These are phyloP conservation scores for Zymoseptoria passerinii DNA, from an alignment of 2,329 filamentous ascomycete species.

Conservation along the genomic window DNA sequence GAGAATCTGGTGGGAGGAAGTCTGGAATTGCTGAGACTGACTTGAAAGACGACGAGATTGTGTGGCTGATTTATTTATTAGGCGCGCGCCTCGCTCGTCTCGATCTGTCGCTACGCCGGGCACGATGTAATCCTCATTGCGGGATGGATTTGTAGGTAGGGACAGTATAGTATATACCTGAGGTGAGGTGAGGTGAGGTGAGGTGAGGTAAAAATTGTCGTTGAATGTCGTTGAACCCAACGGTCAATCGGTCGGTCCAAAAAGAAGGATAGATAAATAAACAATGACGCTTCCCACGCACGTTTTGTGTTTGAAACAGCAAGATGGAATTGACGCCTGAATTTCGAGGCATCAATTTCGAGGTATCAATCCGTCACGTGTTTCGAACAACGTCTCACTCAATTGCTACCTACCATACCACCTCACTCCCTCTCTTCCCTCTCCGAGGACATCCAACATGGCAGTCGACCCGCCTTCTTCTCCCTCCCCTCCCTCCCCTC, in stretches of 20 bases:
- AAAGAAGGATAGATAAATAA: not conserved
- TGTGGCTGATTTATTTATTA: too few species aligned
- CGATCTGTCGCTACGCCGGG: not conserved
- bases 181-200: too few species aligned
- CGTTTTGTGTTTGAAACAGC: too few species aligned
- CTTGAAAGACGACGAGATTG: not conserved
- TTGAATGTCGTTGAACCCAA: too few species aligned
- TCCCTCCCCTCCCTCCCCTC: not conserved
- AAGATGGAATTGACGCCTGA: not conserved
- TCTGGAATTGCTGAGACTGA: too few species aligned
- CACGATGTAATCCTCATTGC: not conserved
- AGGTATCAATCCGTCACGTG: not conserved
- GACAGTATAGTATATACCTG: too few species aligned
- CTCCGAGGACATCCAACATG: not conserved
- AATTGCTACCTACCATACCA: too few species aligned
- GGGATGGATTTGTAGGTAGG: not conserved
- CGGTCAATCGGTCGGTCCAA: too few species aligned
- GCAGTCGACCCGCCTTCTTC: not conserved
- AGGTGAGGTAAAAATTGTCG: too few species aligned
- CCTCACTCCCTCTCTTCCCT: not conserved
- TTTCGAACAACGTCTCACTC: too few species aligned
- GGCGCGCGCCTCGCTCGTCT: not conserved
- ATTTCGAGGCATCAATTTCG: not conserved
- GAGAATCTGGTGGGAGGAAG: too few species aligned
- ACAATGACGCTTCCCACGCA: not conserved